Evolutionary conservation across 495 filamentous ascomycete genomes (phyloP).

Genomic region (Penicillium dipodomyicola): DNA sequence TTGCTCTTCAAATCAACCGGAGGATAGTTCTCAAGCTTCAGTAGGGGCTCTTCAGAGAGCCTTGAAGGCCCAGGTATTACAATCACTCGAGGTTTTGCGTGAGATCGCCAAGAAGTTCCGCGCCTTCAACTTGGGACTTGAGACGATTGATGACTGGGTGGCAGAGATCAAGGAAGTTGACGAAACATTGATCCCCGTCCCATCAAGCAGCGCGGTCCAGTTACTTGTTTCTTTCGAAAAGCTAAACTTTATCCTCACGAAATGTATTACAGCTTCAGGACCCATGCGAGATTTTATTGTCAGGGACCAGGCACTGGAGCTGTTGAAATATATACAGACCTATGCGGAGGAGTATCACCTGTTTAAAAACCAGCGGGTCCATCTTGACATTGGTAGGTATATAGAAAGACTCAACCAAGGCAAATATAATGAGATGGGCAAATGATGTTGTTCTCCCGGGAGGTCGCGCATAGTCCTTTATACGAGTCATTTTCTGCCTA

Average conservation of each 20-base stretch:
- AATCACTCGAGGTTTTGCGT: neutral
- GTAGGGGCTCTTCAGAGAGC: neutral
- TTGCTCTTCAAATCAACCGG: neutral
- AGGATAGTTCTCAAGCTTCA: neutral
- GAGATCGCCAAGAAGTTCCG: neutral
- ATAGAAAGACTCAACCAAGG: neutral
- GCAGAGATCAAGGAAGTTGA: neutral
- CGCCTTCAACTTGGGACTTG: neutral
- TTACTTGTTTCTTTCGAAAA: neutral
- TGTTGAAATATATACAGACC: constrained; percentile 1
- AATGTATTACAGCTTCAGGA: neutral
- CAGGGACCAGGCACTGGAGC: neutral
- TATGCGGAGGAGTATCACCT: neutral
- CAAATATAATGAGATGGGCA: neutral
- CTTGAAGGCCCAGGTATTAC: neutral
- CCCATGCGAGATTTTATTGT: neutral
- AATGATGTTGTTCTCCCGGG: neutral
- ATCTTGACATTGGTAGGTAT: constrained; percentile 1
- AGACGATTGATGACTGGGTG: neutral
- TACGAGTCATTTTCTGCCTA: neutral
- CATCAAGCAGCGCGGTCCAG: neutral
- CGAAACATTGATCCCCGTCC: neutral
- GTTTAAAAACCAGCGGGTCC: neutral
- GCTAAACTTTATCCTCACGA: neutral
- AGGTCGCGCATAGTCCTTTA: neutral